phyloP scores from a whole-genome alignment of 2,329 filamentous ascomycete species.

The Nectriaceae sp. region DNA sequence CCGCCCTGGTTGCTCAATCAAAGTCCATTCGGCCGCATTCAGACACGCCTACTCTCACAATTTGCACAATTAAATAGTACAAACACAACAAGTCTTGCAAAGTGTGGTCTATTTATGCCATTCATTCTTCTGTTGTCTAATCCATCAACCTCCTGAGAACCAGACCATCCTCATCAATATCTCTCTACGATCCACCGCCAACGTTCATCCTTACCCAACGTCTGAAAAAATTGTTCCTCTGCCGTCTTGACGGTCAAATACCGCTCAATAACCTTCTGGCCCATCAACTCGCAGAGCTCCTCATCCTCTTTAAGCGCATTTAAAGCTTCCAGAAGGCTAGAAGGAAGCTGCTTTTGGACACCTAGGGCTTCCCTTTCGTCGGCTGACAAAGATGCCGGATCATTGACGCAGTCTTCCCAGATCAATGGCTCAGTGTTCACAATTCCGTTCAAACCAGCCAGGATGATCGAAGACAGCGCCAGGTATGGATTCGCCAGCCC shows the following conservation, averaged over 20 bases:
- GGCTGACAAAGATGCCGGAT: constrained; percentile 52
- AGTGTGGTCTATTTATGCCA: too few relatives aligned
- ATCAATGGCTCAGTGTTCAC: constrained; percentile 38
- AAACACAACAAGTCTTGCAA: too few relatives aligned
- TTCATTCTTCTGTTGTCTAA: too few relatives aligned
- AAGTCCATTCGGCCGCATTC: neutral
- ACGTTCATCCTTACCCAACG: constrained; percentile 50
- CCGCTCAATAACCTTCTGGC: constrained; percentile 51
- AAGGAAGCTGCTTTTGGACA: constrained; percentile 56
- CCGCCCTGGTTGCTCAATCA: too few relatives aligned
- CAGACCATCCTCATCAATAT: constrained; percentile 45
- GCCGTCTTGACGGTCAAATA: constrained; percentile 61
- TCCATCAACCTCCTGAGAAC: too few relatives aligned
- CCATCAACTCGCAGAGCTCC: constrained; percentile 48
- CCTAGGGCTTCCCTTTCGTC: constrained; percentile 53
- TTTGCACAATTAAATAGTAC: too few relatives aligned
- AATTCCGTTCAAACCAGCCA: constrained; percentile 33
- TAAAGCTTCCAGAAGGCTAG: constrained; percentile 56
- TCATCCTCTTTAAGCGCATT: constrained; percentile 49
- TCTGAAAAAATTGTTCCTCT: constrained; percentile 47
- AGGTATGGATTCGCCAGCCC: constrained; percentile 80
- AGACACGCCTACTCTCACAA: neutral
- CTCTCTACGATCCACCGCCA: constrained; percentile 65
- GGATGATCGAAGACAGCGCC: constrained; percentile 39
- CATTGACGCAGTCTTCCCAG: constrained; percentile 55